Percentiles rank a stretch among this genome's conserved stretches.
Evolutionary conservation across 805 yeast genomes (phyloP).

Genomic region (Ogataea methylovora): DNA sequence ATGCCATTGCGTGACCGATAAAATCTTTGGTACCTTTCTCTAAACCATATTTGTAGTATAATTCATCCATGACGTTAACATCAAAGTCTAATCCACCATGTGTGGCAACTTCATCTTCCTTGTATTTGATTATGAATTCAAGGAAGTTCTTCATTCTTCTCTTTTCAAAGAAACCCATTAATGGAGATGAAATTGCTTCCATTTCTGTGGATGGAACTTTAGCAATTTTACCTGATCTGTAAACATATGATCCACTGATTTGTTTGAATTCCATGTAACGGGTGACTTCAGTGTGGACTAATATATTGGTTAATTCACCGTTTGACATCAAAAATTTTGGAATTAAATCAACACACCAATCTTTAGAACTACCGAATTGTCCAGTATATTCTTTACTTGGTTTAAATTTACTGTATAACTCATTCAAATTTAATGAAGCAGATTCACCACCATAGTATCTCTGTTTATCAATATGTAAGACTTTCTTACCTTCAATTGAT

Average conservation of each 20-base stretch:
- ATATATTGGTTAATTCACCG: slow-evolving; percentile 92
- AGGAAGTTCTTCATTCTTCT: slow-evolving; percentile 89
- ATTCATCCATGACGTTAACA: slow-evolving; percentile 83
- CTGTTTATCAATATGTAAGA: slow-evolving; percentile 91
- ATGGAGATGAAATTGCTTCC: slow-evolving; percentile 85
- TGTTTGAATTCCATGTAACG: slow-evolving; percentile 94
- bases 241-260: slow-evolving; percentile 92
- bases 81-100: slow-evolving; percentile 86
- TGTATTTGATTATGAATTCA: slow-evolving; percentile 77
- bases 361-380: slow-evolving; percentile 83
- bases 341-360: slow-evolving; percentile 96
- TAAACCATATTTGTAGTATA: slow-evolving; percentile 81
- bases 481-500: slow-evolving; percentile 97
- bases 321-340: slow-evolving; percentile 97
- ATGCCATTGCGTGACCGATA: slow-evolving; percentile 98
- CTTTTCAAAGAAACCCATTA: slow-evolving; percentile 95
- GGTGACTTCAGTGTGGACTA: slow-evolving; percentile 93
- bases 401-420: slow-evolving; percentile 78
- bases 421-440: slow-evolving; percentile 70
- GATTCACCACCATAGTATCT: slow-evolving; percentile 94
- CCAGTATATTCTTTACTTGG: slow-evolving; percentile 67
- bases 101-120: slow-evolving; percentile 70
- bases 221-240: slow-evolving; percentile 81
- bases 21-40: slow-evolving; percentile 93
- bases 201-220: slow-evolving; percentile 90